Conservation (phyloP, 2,329 filamentous ascomycete species). For the Xylaria sp. region DNA sequence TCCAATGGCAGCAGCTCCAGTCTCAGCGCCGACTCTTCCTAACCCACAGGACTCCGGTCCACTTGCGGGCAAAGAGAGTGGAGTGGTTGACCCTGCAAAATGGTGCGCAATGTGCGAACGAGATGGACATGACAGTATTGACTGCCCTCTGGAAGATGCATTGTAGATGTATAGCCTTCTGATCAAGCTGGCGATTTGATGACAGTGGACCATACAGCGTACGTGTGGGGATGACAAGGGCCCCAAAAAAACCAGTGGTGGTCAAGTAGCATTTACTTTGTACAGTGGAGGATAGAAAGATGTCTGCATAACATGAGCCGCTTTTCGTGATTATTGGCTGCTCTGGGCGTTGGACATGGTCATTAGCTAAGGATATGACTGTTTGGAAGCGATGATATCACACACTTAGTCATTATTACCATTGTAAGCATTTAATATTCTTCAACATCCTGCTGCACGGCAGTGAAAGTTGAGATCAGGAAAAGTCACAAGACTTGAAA, state of each 20-base stretch:
- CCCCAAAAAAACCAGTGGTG: neutral
- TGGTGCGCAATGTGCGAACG: slow-evolving; percentile 98
- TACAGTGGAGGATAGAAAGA: neutral
- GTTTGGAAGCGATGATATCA: slow-evolving; percentile 48
- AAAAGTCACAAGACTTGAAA: neutral
- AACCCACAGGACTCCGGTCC: slow-evolving; percentile 74
- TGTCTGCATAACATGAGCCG: slow-evolving; percentile 18
- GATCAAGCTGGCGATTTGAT: neutral
- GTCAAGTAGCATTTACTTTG: slow-evolving; percentile 8
- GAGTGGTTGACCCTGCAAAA: slow-evolving; percentile 82
- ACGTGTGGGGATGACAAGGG: neutral
- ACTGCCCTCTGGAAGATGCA: slow-evolving; percentile 90
- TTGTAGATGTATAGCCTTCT: slow-evolving; percentile 57
- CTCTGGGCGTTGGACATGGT: slow-evolving; percentile 38
- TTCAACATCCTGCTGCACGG: neutral
- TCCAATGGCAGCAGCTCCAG: slow-evolving; percentile 53
- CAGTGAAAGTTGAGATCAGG: neutral
- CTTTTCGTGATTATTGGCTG: slow-evolving; percentile 31
- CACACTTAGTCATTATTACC: slow-evolving; percentile 35
- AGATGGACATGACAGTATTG: slow-evolving; percentile 95
- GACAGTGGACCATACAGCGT: neutral
- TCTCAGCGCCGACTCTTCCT: slow-evolving; percentile 60
- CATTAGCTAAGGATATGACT: slow-evolving; percentile 41
- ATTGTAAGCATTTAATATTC: slow-evolving; percentile 21
- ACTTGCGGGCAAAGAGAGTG: slow-evolving; percentile 80